Conservation (phyloP, 345 rosid genomes). For the Aegle marmelos region DNA sequence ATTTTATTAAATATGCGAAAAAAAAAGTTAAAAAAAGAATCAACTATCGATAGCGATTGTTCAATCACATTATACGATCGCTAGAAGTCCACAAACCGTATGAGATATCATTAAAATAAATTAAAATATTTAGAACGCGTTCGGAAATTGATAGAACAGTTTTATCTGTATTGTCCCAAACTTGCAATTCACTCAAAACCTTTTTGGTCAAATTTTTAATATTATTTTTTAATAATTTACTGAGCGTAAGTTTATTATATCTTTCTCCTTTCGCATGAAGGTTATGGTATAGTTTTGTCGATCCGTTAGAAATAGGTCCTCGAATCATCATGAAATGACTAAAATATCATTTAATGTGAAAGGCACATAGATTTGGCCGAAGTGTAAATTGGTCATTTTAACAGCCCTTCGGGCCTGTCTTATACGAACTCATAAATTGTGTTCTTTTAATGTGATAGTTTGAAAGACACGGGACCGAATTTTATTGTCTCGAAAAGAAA, state of each 20-base stretch:
- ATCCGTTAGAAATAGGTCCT: neutral
- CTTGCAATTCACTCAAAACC: slow-evolving; percentile 7
- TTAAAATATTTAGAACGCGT: neutral
- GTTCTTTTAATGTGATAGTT: no score
- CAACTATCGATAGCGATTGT: neutral
- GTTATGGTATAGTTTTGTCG: neutral
- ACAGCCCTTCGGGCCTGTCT: neutral
- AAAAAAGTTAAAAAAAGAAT: no score
- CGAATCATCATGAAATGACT: neutral
- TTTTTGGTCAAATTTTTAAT: neutral
- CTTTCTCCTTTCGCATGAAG: neutral
- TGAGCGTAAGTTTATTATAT: neutral
- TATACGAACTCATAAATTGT: no score
- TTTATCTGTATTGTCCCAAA: neutral
- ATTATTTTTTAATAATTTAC: neutral
- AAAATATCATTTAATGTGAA: neutral
- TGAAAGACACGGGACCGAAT: neutral
- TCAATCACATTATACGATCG: neutral
- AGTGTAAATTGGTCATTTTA: neutral
- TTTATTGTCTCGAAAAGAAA: neutral
- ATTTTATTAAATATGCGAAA: no score
- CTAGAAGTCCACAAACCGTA: no score
- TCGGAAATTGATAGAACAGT: neutral
- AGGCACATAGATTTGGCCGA: no score
- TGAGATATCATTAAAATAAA: neutral